These are phyloP conservation scores for Spirogloea muscicola DNA, from an alignment of 139 green algal species.

Conservation along the genomic window DNA sequence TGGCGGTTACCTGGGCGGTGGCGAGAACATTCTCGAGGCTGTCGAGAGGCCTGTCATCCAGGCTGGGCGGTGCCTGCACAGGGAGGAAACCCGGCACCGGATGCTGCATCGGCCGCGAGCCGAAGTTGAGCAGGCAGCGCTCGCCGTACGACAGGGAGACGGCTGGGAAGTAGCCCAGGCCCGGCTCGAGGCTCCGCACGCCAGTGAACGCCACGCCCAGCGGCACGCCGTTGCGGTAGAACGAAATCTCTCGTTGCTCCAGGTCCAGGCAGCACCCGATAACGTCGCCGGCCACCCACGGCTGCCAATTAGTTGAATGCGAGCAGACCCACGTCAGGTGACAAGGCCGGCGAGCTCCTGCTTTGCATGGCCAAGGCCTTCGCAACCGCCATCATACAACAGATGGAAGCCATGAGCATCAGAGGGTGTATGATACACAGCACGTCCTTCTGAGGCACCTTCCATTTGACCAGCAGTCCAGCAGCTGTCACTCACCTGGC, in stretches of 20 bases:
- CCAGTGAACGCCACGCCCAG: slow-evolving; percentile 75
- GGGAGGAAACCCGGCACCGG: slow-evolving; percentile 67
- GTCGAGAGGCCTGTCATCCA: no score
- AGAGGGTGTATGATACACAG: no score
- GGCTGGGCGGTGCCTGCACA: slow-evolving; percentile 57
- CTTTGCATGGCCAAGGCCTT: no score
- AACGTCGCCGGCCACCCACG: slow-evolving; percentile 73
- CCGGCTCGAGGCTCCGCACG: slow-evolving; percentile 53
- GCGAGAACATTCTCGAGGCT: not conserved
- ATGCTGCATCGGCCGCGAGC: slow-evolving; percentile 65
- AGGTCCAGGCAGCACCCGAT: slow-evolving; percentile 84
- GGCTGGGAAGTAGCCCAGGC: slow-evolving; percentile 78
- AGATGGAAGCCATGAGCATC: no score
- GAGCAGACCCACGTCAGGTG: no score
- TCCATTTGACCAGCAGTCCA: no score
- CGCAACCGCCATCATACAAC: no score
- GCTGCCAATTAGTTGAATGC: no score
- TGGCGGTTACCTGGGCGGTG: no score
- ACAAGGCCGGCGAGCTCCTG: no score
- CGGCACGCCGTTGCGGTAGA: slow-evolving; percentile 72
- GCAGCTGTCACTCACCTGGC: no score
- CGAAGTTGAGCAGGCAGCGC: slow-evolving; percentile 77
- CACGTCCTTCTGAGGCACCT: no score
- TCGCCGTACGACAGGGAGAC: slow-evolving; percentile 74
- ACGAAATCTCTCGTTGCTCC: slow-evolving; percentile 65